Percentiles rank a stretch among this genome's conserved stretches.
Conservation (phyloP, 257 asterid species). For the Solanum lignicaule region DNA sequence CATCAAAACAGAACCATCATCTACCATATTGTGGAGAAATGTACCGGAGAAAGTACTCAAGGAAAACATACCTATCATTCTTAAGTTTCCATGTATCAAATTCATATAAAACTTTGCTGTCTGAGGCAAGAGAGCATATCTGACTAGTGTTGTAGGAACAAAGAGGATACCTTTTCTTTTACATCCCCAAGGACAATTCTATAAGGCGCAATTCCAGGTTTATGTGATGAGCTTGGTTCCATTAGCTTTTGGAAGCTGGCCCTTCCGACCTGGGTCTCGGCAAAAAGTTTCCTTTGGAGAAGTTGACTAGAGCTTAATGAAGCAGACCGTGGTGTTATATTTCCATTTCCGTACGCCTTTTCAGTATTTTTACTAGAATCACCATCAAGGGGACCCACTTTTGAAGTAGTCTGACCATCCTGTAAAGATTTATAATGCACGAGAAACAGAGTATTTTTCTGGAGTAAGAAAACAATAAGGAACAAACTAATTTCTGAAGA, state of each 20-base stretch:
- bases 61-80: not conserved
- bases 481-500: not conserved
- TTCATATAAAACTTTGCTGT: not conserved
- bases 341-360: constrained; percentile 28
- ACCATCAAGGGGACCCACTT: constrained; percentile 13
- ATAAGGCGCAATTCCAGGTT: constrained; percentile 92
- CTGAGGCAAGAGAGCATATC: not conserved
- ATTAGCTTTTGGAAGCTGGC: constrained; percentile 81
- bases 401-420: constrained; percentile 40
- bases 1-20: not conserved
- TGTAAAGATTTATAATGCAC: constrained; percentile 12
- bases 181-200: constrained; percentile 83
- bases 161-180: constrained; percentile 63
- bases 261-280: constrained; percentile 84
- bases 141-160: not conserved
- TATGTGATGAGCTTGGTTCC: constrained; percentile 76
- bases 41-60: not conserved
- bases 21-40: not conserved
- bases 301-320: constrained; percentile 49
- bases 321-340: constrained; percentile 34
- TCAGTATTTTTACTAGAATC: constrained; percentile 21
- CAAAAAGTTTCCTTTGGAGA: constrained; percentile 62
- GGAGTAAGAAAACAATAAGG: not conserved
- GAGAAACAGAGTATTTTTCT: not conserved
- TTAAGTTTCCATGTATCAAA: not conserved